Base-by-base conservation (phyloP, 352 stramenopile genomes). In the Phytophthora foliorum region DNA sequence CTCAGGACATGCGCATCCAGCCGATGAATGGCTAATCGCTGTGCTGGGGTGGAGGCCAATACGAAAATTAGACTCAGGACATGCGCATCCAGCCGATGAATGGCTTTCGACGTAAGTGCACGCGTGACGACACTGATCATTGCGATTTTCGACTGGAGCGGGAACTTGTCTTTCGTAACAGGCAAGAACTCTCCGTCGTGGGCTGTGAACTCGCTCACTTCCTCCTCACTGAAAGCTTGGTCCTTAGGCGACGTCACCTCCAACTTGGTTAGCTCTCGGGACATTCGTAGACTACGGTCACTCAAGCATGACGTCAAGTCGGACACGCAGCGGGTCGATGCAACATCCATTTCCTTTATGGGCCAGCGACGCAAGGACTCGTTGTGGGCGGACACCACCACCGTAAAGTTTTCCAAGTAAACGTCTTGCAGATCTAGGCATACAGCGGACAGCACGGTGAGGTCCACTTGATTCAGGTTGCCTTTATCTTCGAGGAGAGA, bases 111-210 rank as follows among this genome's bases (percentile, higher is more conserved):
- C 16, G 49, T 21, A 42, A 17, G 29, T 10, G 11, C 6, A 31
- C 27, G 45, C n/a, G 11, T 32, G 2, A 51, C 44, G n/a, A 57
- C 34, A 11, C 45, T 57, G 16, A 57, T n/a, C 57, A 57, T 42
- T 10, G 31, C 57, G 11, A 24, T 7, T 4, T 61, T 62, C 7
- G 14, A 42, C 13, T 16, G 6, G 3, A 56, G n/a, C 6, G 60
- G 50, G 17, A 62, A 41, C 3, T 62, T 68, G 3, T 56, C 36
- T 22, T 56, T 67, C 4, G 36, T 13, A 14, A 62, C 16, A 22
- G 51, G 41, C 31, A 68, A 17, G 22, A 29, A 44, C 19, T 42
- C 31, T 41, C 31, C 21, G 14, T 62, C 29, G 24, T 51, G 42
- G 8, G 8, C 13, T 21, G 29, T 19, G 11, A 62, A 36, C 1